Evolutionary conservation across 805 yeast species (phyloP), one percentile per base, ranked within the genome.

Genomic region (Zygotorulaspora sp.): DNA sequence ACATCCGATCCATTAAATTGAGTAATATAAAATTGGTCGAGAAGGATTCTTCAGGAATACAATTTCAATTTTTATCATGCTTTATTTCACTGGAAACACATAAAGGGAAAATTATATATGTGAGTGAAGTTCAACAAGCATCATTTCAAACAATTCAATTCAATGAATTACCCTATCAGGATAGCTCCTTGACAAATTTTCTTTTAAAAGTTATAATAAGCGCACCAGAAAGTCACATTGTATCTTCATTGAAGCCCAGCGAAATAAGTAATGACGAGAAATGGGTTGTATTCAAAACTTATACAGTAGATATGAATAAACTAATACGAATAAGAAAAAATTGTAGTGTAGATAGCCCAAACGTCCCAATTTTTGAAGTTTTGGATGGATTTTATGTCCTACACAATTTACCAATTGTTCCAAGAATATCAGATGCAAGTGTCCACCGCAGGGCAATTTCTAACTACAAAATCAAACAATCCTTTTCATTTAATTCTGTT

Each of bases 101-200:
- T 4, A 44, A 44, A 12, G 53, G 54, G 1, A 41, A 45, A 11
- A 8, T 35, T 2, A 14, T 56, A 5, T 56, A 55, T 32, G 45
- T 58, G 7, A 58, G 61, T 38, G 64, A 59, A 39, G 40, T 45
- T 4, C 61, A 58, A 41, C 12, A 21, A 5, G 45, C 47, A 23
- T 39, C 48, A 2, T 35, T 44, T 6, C 38, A 34, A n/a, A 27
- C 29, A 12, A 29, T 52, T 2, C 49, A 43, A 23, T 59, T 58
- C 34, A 50, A 59, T 38, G 62, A 58, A 22, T 15, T 58, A 7
- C 53, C 54, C 12, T 30, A 31, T 6, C 38, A 41, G 12, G 46
- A 47, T 2, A 36, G 45, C 30, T 36, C 54, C 8, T 34, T 39
- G 6, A 35, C 49, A 5, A 36, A 26, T 15, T 35, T 59, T 8